These are phyloP conservation scores for Ophiosphaerella herpotricha DNA, from an alignment of 2,329 filamentous ascomycete species.

Conservation along the genomic window DNA sequence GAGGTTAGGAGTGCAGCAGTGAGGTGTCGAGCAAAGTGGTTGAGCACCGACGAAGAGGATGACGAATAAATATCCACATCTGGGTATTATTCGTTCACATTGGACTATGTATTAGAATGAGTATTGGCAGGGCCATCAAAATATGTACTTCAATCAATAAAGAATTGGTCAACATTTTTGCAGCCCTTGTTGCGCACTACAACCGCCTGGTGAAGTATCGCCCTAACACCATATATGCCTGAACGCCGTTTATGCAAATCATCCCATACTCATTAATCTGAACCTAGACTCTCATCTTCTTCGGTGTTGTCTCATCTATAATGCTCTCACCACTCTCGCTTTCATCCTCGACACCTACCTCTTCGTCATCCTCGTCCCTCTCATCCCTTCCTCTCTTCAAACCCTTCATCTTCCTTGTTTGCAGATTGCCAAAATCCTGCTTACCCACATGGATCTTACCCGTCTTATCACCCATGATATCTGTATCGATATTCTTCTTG, in stretches of 20 bases:
- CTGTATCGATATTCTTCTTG: constrained; percentile 96
- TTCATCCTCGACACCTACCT: constrained; percentile 23
- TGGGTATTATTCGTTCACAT: too few relatives aligned
- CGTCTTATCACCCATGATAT: constrained; percentile 93
- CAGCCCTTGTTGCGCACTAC: constrained; percentile 4
- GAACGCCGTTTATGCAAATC: constrained; percentile 38
- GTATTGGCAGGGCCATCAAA: too few relatives aligned
- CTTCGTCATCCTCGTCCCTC: constrained; percentile 39
- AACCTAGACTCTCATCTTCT: constrained; percentile 29
- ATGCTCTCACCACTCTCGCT: constrained; percentile 3
- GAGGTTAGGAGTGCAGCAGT: constrained; percentile 67
- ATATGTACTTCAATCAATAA: too few relatives aligned
- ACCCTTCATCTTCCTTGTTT: constrained; percentile 99
- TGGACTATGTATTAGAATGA: too few relatives aligned
- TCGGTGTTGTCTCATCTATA: constrained; percentile 28
- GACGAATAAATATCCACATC: constrained; percentile 41
- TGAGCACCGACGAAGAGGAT: constrained; percentile 63
- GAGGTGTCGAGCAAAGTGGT: constrained; percentile 64
- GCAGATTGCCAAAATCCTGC: constrained; percentile 84
- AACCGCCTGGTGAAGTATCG: neutral
- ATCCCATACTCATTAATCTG: neutral
- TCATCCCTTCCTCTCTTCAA: constrained; percentile 74
- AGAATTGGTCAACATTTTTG: constrained; percentile 2
- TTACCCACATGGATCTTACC: constrained; percentile 89
- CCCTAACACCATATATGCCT: constrained; percentile 12